Conservation (phyloP, 2,329 filamentous ascomycete genomes). For the Apiospora hydei region DNA sequence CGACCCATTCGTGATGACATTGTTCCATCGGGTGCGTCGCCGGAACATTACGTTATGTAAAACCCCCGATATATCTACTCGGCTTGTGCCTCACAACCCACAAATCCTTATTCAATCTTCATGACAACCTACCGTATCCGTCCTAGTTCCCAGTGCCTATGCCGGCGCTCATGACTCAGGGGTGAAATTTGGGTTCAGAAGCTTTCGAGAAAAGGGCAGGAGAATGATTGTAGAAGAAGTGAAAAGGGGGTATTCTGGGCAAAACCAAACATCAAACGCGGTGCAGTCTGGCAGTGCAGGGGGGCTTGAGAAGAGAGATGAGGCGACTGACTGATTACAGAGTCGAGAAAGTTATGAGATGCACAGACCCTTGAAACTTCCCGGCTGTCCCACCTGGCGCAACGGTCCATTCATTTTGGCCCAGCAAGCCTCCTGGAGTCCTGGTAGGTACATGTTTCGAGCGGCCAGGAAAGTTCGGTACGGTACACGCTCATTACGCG, state of each 20-base stretch:
- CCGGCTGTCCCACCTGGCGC: slow-evolving; percentile 7
- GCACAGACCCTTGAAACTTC: slow-evolving; percentile 21
- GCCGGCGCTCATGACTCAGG: background rate
- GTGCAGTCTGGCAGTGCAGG: background rate
- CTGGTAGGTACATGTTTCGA: slow-evolving; percentile 14
- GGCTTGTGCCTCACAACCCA: background rate
- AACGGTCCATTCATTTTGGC: slow-evolving; percentile 15
- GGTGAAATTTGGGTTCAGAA: background rate
- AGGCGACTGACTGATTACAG: background rate
- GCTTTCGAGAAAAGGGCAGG: background rate
- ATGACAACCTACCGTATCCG: background rate
- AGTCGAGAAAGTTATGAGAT: slow-evolving; percentile 17
- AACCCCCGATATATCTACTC: background rate
- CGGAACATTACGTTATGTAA: background rate
- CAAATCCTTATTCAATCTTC: background rate
- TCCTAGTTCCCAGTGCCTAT: background rate
- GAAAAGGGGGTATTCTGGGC: background rate
- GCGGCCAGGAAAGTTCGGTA: background rate
- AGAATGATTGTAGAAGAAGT: background rate
- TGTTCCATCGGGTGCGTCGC: background rate
- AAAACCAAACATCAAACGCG: background rate
- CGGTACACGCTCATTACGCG: background rate
- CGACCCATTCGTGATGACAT: slow-evolving; percentile 11
- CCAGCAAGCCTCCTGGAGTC: slow-evolving; percentile 12
- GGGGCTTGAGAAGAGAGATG: slow-evolving; percentile 7